Base-by-base conservation (phyloP, 495 filamentous ascomycete genomes). In the Penicillium roqueforti region DNA sequence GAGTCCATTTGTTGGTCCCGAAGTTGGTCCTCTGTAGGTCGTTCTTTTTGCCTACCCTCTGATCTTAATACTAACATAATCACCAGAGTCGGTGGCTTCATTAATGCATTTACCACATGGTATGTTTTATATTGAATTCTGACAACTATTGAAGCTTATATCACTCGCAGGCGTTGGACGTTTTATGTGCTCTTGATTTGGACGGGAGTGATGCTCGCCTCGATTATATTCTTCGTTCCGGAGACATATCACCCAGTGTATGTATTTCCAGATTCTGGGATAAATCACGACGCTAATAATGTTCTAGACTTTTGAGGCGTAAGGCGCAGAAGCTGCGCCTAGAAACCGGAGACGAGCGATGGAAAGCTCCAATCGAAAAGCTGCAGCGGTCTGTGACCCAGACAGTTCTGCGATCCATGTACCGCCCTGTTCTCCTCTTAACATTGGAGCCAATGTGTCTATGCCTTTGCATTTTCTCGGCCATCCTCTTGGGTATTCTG, bases 181-280 rank as follows among this genome's bases (percentile, higher is more conserved):
- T 95, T 95, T 65, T 97, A 92, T 67, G 80, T 87, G 3, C 75
- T 95, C 37, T 63, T 95, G 6, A 96, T 96, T 14, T 96, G 91
- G 91, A 79, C 87, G 3, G 80, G 73, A 8, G 62, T 78, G 22
- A 65, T 87, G 56, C 73, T 92, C 8, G 67, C 73, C 6, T 71
- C 79, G 53, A 82, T 98, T 18, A 60, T 83, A 41, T 61, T 90
- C 19, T 77, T 92, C 20, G 89, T 96, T 2, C 92, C 93, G 2
- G 92, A 97, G 72, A 97, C 93, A 0, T 98, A 96, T 62, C 88
- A 88, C 49, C 84, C 84, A 22, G 83, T 86, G 75, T 76, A 68
- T 50, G 73, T 65, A 43, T 40, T 6, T 37, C 18, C 43, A 32
- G 5, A 19, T 54, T 11, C 31, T 46, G 18, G 20, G 9, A 46